Evolutionary conservation across 176 grass and related monocot species (phyloP).

Genomic region (Tuctoria greenei): DNA sequence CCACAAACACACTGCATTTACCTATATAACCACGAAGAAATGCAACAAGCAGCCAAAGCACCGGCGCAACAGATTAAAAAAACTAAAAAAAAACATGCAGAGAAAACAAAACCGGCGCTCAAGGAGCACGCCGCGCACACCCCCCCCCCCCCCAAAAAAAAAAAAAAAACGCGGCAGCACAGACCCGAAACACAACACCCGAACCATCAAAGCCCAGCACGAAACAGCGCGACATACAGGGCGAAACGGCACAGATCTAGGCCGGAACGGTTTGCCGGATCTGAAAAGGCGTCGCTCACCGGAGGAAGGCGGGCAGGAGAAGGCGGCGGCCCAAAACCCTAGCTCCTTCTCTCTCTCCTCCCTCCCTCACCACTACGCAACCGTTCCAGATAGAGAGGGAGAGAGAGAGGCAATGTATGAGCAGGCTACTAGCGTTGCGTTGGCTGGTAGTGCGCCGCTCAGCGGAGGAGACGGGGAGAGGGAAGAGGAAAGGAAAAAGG

Average conservation of each 20-base stretch:
- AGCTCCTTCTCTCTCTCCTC: constrained; percentile 23
- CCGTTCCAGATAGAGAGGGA: constrained; percentile 31
- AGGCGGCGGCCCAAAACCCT: constrained; percentile 44
- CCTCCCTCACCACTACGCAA: constrained; percentile 35
- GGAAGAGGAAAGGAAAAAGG: not conserved
- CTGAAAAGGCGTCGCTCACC: constrained; percentile 34
- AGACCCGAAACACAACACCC: not conserved
- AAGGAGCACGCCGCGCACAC: not conserved
- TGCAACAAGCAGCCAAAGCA: not conserved
- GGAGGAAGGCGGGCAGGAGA: not conserved
- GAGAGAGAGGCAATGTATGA: not conserved
- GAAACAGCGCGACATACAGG: not conserved
- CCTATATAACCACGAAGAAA: not conserved
- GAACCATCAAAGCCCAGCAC: not conserved
- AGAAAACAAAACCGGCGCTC: not conserved
- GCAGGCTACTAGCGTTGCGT: not conserved
- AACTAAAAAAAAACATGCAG: too few relatives aligned
- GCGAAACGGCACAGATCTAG: constrained; percentile 41
- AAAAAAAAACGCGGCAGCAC: constrained; percentile 33
- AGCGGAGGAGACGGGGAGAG: constrained; percentile 12
- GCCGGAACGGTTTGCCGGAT: constrained; percentile 26
- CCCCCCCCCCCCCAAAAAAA: too few relatives aligned
- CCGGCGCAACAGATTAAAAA: not conserved
- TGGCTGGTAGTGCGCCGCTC: constrained; percentile 32
- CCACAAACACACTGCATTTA: not conserved